phyloP scores from a whole-genome alignment of 1,139 yeast genomes.

The Saccharomycopsis hybrid region DNA sequence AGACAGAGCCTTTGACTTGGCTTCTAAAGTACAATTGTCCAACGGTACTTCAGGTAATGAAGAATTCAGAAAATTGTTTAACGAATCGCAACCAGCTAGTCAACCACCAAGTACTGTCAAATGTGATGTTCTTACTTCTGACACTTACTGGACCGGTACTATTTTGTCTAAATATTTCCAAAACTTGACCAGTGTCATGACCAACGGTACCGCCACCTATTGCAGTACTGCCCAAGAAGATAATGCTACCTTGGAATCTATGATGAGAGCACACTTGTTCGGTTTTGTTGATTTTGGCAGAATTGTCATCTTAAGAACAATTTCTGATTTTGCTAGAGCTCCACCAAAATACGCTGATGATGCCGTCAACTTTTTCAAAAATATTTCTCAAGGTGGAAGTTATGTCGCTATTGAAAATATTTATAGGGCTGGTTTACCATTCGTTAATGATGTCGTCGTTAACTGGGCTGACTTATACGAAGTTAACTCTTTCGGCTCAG shows the following conservation, averaged over 20 bases:
- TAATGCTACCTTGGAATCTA: slow-evolving; percentile 57
- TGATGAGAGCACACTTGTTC: slow-evolving; percentile 46
- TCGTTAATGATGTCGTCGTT: slow-evolving; percentile 44
- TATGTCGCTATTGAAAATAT: slow-evolving; percentile 45
- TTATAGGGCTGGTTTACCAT: slow-evolving; percentile 49
- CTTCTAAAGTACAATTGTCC: slow-evolving; percentile 37
- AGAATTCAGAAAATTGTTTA: slow-evolving; percentile 42
- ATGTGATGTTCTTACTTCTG: slow-evolving; percentile 59
- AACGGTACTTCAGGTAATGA: slow-evolving; percentile 42
- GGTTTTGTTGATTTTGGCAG: slow-evolving; percentile 54
- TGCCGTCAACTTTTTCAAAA: slow-evolving; percentile 47
- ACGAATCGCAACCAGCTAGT: slow-evolving; percentile 44
- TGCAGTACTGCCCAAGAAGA: slow-evolving; percentile 67
- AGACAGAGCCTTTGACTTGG: slow-evolving; percentile 51
- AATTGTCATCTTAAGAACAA: slow-evolving; percentile 56
- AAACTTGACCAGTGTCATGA: slow-evolving; percentile 41
- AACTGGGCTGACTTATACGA: slow-evolving; percentile 51
- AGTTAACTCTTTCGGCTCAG: slow-evolving; percentile 35
- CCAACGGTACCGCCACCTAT: slow-evolving; percentile 55
- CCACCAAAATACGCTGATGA: slow-evolving; percentile 40
- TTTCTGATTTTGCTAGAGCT: slow-evolving; percentile 56
- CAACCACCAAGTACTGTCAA: slow-evolving; percentile 42
- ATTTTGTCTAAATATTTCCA: slow-evolving; percentile 45
- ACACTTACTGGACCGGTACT: slow-evolving; percentile 54
- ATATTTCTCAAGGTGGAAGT: slow-evolving; percentile 47